These are phyloP conservation scores for Mortierella claussenii DNA, from an alignment of 192 early-diverging fungal genomes.

Conservation along the genomic window DNA sequence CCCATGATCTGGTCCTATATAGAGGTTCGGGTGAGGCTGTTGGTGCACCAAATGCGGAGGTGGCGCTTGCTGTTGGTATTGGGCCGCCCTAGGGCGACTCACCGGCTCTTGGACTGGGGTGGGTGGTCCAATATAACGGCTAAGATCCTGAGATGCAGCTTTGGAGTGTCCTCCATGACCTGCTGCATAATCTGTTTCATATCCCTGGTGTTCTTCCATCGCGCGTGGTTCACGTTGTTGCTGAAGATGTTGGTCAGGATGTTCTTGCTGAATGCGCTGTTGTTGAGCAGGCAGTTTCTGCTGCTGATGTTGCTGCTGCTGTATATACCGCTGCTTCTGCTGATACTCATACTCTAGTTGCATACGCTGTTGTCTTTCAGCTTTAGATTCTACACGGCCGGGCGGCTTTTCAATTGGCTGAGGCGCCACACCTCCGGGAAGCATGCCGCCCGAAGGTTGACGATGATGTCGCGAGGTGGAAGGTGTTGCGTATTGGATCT, in stretches of 20 bases:
- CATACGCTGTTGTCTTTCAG: slow-evolving; percentile 6
- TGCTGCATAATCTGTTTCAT: slow-evolving; percentile 2
- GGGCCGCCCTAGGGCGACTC: background rate
- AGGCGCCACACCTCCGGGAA: background rate
- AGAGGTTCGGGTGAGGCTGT: slow-evolving; percentile 7
- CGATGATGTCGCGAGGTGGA: slow-evolving; percentile 1
- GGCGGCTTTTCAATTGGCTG: background rate
- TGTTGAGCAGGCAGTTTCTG: slow-evolving; percentile 1
- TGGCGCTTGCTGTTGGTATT: background rate
- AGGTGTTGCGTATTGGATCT: background rate
- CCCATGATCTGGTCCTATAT: slow-evolving; percentile 9
- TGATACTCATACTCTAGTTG: slow-evolving; percentile 16
- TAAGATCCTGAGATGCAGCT: background rate
- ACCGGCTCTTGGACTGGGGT: background rate
- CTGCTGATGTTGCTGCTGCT: slow-evolving; percentile 10
- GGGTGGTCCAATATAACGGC: background rate
- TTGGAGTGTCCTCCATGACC: background rate
- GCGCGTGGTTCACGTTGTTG: slow-evolving; percentile 4
- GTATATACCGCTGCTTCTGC: slow-evolving; percentile 5
- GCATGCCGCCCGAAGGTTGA: slow-evolving; percentile 2
- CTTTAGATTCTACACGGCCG: background rate
- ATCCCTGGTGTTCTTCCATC: background rate
- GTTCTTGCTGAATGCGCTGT: slow-evolving; percentile 13
- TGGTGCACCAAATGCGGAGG: background rate
- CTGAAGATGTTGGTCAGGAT: background rate